A percentile compares a stretch with the other conserved stretches of the same genome.
Conservation (phyloP, 2,329 filamentous ascomycete species). For the Zymoseptoria pseudotritici region DNA sequence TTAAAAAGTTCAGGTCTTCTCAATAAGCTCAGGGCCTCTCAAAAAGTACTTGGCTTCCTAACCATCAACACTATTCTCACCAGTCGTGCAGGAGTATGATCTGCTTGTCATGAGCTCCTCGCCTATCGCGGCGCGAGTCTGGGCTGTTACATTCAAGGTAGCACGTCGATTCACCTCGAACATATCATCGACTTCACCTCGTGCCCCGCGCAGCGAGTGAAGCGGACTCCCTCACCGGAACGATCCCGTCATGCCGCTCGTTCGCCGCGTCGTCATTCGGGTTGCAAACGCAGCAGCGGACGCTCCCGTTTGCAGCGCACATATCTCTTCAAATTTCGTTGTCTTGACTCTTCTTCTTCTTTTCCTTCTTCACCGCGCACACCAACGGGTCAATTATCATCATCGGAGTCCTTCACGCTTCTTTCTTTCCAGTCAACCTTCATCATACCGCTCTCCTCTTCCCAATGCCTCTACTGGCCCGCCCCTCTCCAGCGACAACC, state of each 20-base stretch:
- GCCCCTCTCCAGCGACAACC: not conserved
- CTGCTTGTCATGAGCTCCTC: too few relatives aligned
- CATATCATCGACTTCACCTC: too few relatives aligned
- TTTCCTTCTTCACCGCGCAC: not conserved
- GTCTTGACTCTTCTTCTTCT: not conserved
- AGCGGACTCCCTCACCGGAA: not conserved
- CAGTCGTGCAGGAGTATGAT: too few relatives aligned
- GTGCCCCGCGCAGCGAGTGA: not conserved
- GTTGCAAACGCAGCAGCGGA: not conserved
- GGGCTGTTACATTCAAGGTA: too few relatives aligned
- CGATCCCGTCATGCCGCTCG: not conserved
- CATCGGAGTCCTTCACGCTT: not conserved
- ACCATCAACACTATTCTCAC: not conserved
- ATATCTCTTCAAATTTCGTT: not conserved
- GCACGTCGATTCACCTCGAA: too few relatives aligned
- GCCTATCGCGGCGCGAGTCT: too few relatives aligned
- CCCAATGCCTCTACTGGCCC: not conserved
- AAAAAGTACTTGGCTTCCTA: not conserved
- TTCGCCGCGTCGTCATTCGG: not conserved
- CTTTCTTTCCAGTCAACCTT: not conserved
- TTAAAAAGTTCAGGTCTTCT: not conserved
- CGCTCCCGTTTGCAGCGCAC: not conserved
- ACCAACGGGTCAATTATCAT: not conserved
- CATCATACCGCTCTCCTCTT: too few relatives aligned
- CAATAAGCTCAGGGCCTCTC: not conserved